Percentiles rank a stretch among this genome's conserved stretches.
phyloP scores from a whole-genome alignment of 2,329 filamentous ascomycete species.

The Microdochium nivale region DNA sequence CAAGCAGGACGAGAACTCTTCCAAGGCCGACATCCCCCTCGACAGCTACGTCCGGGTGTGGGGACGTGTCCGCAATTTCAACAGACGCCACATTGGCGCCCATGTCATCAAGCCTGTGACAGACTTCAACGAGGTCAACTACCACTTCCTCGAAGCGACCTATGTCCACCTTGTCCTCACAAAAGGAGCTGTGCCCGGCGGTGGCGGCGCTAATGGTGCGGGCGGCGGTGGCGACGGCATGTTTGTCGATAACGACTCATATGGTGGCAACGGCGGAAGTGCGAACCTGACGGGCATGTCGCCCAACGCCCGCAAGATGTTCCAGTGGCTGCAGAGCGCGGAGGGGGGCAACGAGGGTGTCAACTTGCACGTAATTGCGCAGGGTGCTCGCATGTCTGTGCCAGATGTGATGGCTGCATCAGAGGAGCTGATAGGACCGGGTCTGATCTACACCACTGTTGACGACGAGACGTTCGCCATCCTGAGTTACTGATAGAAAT shows the following conservation, averaged over 20 bases:
- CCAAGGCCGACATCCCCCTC: slow-evolving; percentile 49
- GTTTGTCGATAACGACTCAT: slow-evolving; percentile 44
- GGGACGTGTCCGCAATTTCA: slow-evolving; percentile 77
- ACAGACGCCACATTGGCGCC: slow-evolving; percentile 72
- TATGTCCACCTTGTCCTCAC: slow-evolving; percentile 81
- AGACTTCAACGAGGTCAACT: slow-evolving; percentile 88
- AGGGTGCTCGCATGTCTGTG: slow-evolving; percentile 53
- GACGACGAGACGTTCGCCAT: slow-evolving; percentile 91
- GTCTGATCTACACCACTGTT: slow-evolving; percentile 81
- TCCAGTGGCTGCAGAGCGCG: slow-evolving; percentile 55
- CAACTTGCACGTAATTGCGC: slow-evolving; percentile 69
- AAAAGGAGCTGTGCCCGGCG: slow-evolving; percentile 40
- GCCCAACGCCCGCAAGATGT: slow-evolving; percentile 59
- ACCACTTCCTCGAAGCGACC: slow-evolving; percentile 84
- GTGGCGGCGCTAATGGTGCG: slow-evolving; percentile 21
- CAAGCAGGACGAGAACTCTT: slow-evolving; percentile 36
- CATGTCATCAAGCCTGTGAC: slow-evolving; percentile 71
- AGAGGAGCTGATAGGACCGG: slow-evolving; percentile 67
- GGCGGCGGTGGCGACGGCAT: slow-evolving; percentile 37
- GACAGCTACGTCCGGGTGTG: slow-evolving; percentile 80
- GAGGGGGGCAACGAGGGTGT: slow-evolving; percentile 74
- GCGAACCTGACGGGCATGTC: slow-evolving; percentile 40
- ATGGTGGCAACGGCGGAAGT: slow-evolving; percentile 26
- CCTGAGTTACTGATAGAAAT: slow-evolving; percentile 56
- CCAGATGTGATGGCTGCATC: slow-evolving; percentile 67